These are phyloP conservation scores for Kwoniella heveanensis DNA, from an alignment of 768 basidiomycete species.

Conservation along the genomic window DNA sequence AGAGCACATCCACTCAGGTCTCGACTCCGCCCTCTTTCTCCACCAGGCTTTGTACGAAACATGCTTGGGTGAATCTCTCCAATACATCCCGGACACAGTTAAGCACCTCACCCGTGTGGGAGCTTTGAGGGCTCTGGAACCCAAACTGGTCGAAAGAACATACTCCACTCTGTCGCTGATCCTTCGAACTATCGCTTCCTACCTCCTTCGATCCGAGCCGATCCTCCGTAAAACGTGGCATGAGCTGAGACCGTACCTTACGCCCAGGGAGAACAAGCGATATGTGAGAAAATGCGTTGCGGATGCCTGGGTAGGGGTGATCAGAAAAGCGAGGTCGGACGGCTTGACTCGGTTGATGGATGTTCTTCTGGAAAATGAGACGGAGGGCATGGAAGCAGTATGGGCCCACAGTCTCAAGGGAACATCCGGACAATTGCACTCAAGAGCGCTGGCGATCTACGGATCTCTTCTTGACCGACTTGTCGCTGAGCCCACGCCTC, in stretches of 20 bases:
- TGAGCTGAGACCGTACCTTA: constrained; percentile 45
- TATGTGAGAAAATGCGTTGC: constrained; percentile 61
- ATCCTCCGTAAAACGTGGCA: constrained; percentile 37
- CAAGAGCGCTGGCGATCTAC: constrained; percentile 68
- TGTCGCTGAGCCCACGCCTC: constrained; percentile 55
- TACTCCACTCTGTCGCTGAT: constrained; percentile 53
- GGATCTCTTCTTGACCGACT: constrained; percentile 64
- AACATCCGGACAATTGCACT: constrained; percentile 63
- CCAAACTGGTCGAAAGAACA: constrained; percentile 50
- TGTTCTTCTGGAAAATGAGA: constrained; percentile 60
- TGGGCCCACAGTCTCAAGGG: constrained; percentile 66
- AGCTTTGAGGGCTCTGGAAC: constrained; percentile 45
- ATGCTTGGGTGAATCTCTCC: constrained; percentile 43
- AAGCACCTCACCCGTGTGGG: constrained; percentile 40
- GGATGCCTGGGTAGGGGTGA: constrained; percentile 80
- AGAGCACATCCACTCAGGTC: constrained; percentile 44
- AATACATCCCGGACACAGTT: constrained; percentile 31
- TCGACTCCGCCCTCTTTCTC: constrained; percentile 51
- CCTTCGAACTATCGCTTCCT: constrained; percentile 43
- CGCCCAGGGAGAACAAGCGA: constrained; percentile 40
- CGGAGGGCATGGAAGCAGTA: constrained; percentile 70
- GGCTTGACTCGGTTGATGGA: constrained; percentile 64
- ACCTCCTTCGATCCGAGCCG: constrained; percentile 38
- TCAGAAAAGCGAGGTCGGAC: constrained; percentile 70
- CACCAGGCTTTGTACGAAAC: constrained; percentile 52